phyloP scores from a whole-genome alignment of 164 flowering plant genomes.

The Sextonia rubra region DNA sequence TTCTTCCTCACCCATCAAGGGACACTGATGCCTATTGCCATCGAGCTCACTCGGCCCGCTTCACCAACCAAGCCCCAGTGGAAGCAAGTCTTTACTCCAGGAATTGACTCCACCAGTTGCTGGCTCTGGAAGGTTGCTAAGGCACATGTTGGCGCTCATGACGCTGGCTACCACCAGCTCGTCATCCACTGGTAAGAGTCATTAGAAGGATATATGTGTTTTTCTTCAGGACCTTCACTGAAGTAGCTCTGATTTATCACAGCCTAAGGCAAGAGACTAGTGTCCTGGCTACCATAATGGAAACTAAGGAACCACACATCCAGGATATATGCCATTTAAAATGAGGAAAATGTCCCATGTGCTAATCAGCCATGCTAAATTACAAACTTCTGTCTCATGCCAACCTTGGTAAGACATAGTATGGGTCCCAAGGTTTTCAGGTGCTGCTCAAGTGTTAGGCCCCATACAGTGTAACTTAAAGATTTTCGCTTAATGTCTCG shows the following conservation, averaged over 20 bases:
- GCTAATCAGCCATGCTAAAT: too few species aligned
- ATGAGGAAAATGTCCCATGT: too few species aligned
- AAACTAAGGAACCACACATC: too few species aligned
- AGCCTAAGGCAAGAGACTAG: too few species aligned
- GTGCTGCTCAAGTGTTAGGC: neutral
- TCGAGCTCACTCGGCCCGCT: slow-evolving; percentile 33
- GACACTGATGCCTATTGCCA: slow-evolving; percentile 29
- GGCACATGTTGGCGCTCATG: slow-evolving; percentile 38
- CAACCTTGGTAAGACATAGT: too few species aligned
- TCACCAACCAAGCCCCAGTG: slow-evolving; percentile 9
- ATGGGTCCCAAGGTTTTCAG: neutral
- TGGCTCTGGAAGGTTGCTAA: slow-evolving; percentile 46
- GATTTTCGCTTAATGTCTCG: neutral
- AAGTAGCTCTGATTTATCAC: too few species aligned
- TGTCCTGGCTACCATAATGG: too few species aligned
- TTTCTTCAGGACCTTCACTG: too few species aligned
- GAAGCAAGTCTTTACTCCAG: slow-evolving; percentile 23
- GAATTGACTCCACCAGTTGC: slow-evolving; percentile 19
- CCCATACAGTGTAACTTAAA: neutral
- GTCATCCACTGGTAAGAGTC: slow-evolving; percentile 31
- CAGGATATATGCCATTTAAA: too few species aligned
- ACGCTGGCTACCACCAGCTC: slow-evolving; percentile 35
- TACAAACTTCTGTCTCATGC: too few species aligned
- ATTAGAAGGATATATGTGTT: too few species aligned
- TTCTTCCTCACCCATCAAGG: slow-evolving; percentile 20